Evolutionary conservation across 225 moss, liverwort and hornwort species (phyloP).

Genomic region (Marchantia polymorpha): DNA sequence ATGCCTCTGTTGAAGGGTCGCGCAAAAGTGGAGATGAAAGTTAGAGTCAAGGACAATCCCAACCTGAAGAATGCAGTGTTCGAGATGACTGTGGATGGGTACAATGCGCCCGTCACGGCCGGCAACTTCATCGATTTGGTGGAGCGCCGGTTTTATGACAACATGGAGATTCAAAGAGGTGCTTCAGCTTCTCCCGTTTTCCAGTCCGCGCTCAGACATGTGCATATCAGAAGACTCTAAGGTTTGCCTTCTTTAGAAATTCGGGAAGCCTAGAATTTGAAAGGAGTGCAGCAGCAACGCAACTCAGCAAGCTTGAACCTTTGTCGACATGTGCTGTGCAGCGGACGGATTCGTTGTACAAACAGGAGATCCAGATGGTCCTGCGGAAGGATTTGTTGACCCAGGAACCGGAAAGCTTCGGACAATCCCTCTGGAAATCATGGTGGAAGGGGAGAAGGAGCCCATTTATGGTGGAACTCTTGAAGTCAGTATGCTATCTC

Average conservation of each 20-base stretch:
- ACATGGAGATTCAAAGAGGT: conserved; percentile 98
- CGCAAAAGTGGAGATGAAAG: conserved; percentile 92
- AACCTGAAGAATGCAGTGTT: conserved; percentile 72
- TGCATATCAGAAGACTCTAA: not conserved
- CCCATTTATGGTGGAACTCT: conserved; percentile 89
- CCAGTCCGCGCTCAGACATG: not conserved
- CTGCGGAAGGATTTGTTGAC: conserved; percentile 91
- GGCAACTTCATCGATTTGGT: conserved; percentile 96
- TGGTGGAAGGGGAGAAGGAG: conserved; percentile 77
- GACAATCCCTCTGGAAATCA: conserved; percentile 85
- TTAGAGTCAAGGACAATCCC: conserved; percentile 88
- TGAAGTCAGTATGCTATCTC: conserved; percentile 47
- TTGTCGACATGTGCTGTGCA: conserved; percentile 31
- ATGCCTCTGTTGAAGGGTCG: conserved; percentile 86
- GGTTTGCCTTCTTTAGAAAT: not conserved
- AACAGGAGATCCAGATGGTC: conserved; percentile 94
- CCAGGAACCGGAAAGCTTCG: conserved; percentile 79
- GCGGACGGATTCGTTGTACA: conserved; percentile 99
- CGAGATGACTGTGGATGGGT: conserved; percentile 87
- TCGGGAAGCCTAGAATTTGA: not conserved
- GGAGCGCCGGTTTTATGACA: conserved; percentile 87
- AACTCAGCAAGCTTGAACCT: not conserved
- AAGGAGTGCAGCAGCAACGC: not conserved
- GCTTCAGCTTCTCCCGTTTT: not conserved
- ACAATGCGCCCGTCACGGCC: conserved; percentile 93